Evolutionary conservation across 169 alveolate genomes (phyloP), one percentile per base, ranked within the genome.

Genomic region (Cryptosporidium sp.): DNA sequence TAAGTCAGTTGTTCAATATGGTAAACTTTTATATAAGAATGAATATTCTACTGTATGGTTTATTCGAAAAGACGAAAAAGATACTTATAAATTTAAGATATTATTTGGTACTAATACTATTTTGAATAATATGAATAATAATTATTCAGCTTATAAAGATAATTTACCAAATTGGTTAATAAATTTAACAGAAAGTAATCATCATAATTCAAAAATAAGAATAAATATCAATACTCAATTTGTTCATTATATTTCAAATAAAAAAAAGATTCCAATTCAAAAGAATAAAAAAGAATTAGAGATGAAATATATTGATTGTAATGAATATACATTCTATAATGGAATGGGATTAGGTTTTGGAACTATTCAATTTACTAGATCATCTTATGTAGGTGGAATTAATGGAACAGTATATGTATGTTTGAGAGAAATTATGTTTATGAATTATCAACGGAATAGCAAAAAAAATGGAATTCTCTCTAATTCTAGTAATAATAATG

Each of bases 291-390:
- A 31, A 0, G 75, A 45, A 4, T 58, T 5, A 7, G 37, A 2
- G 3, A 5, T 18, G n/a, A 14, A 33, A 18, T 35, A 53, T 18
- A 14, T 80, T 0, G 45, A 80, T 7, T 80, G 89, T 33, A 42
- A 60, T 48, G 61, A 62, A n/a, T 44, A 37, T 29, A 23, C 48
- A 37, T 80, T 80, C 33, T 44, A 80, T 33, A 62, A 44, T 44
- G 89, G 89, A 39, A 65, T 45, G 29, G 89, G 89, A 8, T 12
- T 58, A 12, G 89, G 89, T 9, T 62, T 80, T 42, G 89, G 89
- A 7, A 80, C 89, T 18, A 39, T 80, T 12, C 73, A 62, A 35
- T 80, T 80, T 26, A 39, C 18, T 1, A 70, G 21, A 21, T 45
- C 60, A 2, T 39, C 35, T 39, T 8, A 12, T 4, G 75, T 80